A percentile compares a stretch with the other conserved stretches of the same genome.
phyloP scores from a whole-genome alignment of 139 green algal genomes.

The Chlorella sp. region DNA sequence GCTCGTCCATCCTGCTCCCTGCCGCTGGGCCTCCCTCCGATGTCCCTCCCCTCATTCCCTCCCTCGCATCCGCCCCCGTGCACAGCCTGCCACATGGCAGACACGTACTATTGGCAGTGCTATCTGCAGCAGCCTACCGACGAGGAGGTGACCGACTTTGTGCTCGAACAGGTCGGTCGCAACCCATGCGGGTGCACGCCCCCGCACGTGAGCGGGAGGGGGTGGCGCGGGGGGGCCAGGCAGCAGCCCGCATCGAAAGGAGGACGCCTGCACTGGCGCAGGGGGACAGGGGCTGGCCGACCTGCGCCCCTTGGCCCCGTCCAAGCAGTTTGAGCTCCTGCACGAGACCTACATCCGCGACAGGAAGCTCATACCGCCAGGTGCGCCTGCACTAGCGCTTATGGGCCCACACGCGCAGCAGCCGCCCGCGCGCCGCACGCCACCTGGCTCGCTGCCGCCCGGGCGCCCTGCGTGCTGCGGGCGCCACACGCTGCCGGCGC shows the following conservation, averaged over 20 bases:
- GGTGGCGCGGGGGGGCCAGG: no score
- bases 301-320: neutral
- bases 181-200: no score
- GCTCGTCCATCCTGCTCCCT: constrained; percentile 22
- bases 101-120: constrained; percentile 58
- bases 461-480: no score
- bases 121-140: constrained; percentile 46
- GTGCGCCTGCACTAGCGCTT: no score
- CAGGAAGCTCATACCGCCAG: constrained; percentile 19
- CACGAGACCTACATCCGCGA: constrained; percentile 39
- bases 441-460: no score
- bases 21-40: neutral
- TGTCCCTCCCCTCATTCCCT: neutral
- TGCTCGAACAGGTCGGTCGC: constrained; percentile 63
- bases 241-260: no score
- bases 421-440: no score
- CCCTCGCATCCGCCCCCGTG: neutral
- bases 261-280: no score
- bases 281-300: no score
- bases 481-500: no score
- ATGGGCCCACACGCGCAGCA: no score
- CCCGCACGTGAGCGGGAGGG: no score
- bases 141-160: constrained; percentile 51
- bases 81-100: constrained; percentile 52
- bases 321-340: constrained; percentile 37